phyloP scores from a whole-genome alignment of 1,284 basidiomycete genomes.

The Sutorius eximius region DNA sequence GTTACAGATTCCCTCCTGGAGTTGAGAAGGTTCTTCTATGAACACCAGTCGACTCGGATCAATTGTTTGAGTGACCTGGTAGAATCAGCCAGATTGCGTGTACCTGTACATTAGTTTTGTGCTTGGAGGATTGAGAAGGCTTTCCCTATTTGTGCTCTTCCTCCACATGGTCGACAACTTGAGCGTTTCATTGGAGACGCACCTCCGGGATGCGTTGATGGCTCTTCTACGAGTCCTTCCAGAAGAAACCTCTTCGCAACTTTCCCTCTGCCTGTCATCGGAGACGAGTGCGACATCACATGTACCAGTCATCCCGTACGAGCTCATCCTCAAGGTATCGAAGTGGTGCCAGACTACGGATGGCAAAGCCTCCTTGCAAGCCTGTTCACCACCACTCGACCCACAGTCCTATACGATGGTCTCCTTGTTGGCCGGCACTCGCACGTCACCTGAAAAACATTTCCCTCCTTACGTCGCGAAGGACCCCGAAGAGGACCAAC shows the following conservation, averaged over 20 bases:
- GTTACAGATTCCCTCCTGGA: conserved; percentile 47
- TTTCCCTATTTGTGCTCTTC: not conserved
- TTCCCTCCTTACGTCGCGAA: conserved; percentile 51
- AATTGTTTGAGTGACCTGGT: not conserved
- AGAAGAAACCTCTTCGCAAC: conserved; percentile 39
- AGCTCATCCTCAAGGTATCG: conserved; percentile 57
- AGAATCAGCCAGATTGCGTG: not conserved
- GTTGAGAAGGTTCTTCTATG: conserved; percentile 45
- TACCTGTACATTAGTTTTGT: conserved; percentile 4
- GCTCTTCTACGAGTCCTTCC: conserved; percentile 50
- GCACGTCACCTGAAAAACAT: conserved; percentile 68
- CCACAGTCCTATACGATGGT: conserved; percentile 63
- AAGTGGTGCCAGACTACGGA: conserved; percentile 61
- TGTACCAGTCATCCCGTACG: conserved; percentile 56
- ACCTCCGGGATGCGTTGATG: conserved; percentile 52
- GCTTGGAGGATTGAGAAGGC: not conserved
- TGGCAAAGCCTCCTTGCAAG: conserved; percentile 46
- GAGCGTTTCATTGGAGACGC: conserved; percentile 66
- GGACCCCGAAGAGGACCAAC: conserved; percentile 41
- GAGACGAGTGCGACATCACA: conserved; percentile 25
- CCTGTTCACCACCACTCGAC: conserved; percentile 47
- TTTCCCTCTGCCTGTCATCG: conserved; percentile 38
- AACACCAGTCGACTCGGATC: not conserved
- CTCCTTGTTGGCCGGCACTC: conserved; percentile 71
- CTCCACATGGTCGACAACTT: conserved; percentile 35